Conservation (phyloP, 1,284 basidiomycete genomes). For the Trichosporon asahii region DNA sequence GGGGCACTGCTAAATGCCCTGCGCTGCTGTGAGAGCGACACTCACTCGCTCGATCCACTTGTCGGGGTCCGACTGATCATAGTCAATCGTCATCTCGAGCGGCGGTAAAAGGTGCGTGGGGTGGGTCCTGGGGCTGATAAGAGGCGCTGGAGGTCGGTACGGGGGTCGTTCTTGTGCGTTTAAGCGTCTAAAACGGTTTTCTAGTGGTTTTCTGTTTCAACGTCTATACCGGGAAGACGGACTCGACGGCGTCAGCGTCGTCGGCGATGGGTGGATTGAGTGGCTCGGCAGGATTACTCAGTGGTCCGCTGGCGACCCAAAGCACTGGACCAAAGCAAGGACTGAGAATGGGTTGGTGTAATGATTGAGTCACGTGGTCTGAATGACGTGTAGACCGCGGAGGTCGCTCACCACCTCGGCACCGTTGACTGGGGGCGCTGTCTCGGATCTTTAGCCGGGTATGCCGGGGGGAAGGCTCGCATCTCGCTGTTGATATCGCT, state of each 20-base stretch:
- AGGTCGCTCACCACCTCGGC: background rate
- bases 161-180: background rate
- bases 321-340: background rate
- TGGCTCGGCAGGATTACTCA: background rate
- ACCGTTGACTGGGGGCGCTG: background rate
- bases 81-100: background rate
- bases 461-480: background rate
- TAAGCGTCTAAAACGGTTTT: background rate
- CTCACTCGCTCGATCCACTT: slow-evolving; percentile 28
- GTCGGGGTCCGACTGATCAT: slow-evolving; percentile 35
- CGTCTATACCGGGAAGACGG: background rate
- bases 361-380: background rate
- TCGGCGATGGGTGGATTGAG: background rate
- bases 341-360: background rate
- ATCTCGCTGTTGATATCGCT: slow-evolving; percentile 7
- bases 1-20: background rate
- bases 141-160: background rate
- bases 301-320: background rate
- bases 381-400: background rate
- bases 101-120: background rate
- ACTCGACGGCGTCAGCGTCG: background rate
- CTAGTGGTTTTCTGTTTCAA: background rate
- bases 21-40: background rate
- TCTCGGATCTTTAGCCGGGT: slow-evolving; percentile 10
- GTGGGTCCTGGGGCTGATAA: background rate